Evolutionary conservation across 345 rosid species (phyloP).

Genomic region (Eucalyptus grandis): DNA sequence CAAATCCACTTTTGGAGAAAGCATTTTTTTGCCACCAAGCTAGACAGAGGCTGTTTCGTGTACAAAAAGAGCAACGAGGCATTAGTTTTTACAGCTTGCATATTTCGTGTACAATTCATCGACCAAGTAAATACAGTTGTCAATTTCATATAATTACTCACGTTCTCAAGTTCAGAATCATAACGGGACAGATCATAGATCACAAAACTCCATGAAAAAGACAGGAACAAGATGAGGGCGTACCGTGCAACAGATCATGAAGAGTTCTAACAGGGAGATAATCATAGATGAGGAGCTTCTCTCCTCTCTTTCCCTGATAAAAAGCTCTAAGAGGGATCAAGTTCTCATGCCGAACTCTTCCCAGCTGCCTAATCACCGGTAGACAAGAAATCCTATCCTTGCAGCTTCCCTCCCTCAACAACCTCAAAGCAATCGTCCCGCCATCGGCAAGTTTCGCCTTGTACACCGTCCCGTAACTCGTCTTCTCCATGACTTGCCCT

Average conservation of each 20-base stretch:
- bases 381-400: conserved; percentile 67
- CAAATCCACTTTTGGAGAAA: not conserved
- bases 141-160: not conserved
- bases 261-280: conserved; percentile 76
- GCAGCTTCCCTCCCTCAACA: conserved; percentile 94
- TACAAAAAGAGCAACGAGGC: not conserved
- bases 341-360: conserved; percentile 78
- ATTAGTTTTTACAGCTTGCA: not conserved
- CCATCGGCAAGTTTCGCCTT: conserved; percentile 96
- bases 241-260: conserved; percentile 89
- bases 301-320: conserved; percentile 97
- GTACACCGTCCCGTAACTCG: conserved; percentile 85
- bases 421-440: conserved; percentile 84
- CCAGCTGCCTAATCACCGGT: conserved; percentile 71
- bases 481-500: conserved; percentile 95
- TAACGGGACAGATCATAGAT: not conserved
- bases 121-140: not conserved
- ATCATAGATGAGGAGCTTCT: conserved; percentile 93
- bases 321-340: conserved; percentile 92
- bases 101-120: not conserved
- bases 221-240: not conserved
- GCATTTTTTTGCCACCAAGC: not conserved
- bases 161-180: not conserved
- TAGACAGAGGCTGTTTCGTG: not conserved
- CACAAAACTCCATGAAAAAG: not conserved